Conservation (phyloP, 495 filamentous ascomycete species). For the Darksidea phi region DNA sequence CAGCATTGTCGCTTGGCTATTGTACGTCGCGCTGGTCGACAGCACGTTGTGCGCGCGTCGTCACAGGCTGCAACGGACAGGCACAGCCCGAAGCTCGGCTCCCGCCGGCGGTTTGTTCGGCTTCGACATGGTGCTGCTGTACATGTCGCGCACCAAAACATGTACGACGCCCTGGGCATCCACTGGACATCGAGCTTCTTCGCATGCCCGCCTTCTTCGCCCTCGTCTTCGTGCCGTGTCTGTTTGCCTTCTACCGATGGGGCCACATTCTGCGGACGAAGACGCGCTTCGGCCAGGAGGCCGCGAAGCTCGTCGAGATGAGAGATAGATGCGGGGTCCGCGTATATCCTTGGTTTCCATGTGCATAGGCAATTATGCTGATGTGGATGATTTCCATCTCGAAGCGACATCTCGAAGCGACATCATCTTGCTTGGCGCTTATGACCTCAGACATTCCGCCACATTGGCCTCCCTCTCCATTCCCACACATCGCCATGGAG, state of each 20-base stretch:
- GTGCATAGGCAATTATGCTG: no score
- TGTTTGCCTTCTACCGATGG: conserved; percentile 37
- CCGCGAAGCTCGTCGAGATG: conserved; percentile 4
- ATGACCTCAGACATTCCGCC: no score
- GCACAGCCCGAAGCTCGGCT: conserved; percentile 57
- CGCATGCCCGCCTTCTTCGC: conserved; percentile 39
- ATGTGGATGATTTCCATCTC: no score
- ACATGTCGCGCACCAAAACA: conserved; percentile 42
- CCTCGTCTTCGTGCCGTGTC: conserved; percentile 37
- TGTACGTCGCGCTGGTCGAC: conserved; percentile 35
- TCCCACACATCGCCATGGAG: not conserved
- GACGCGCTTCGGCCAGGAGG: conserved; percentile 35
- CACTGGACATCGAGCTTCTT: conserved; percentile 43
- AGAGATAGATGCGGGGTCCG: no score
- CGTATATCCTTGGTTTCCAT: no score
- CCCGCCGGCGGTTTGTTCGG: conserved; percentile 54
- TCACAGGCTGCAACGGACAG: conserved; percentile 23
- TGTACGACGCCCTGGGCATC: conserved; percentile 41
- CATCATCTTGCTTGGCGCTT: no score
- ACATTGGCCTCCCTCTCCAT: no score
- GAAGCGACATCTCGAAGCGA: no score
- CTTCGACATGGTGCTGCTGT: conserved; percentile 38
- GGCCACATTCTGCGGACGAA: conserved; percentile 35
- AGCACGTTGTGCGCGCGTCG: conserved; percentile 34
- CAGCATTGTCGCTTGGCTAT: conserved; percentile 38